Base-by-base conservation (phyloP, 2,329 filamentous ascomycete genomes). In the Corynespora cassiicola region DNA sequence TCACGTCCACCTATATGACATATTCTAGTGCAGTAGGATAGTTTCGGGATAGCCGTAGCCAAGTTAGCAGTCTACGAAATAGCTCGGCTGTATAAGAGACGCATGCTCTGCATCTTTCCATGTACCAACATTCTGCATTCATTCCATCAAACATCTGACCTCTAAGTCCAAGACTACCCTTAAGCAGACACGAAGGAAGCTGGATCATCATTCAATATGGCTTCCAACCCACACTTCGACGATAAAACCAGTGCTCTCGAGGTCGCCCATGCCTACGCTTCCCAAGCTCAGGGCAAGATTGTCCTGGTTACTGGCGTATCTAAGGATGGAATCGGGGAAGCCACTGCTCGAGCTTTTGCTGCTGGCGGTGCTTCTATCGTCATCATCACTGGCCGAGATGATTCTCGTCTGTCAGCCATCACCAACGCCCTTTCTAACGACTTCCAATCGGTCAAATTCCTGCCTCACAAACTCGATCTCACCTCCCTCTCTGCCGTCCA, bases 281-380 rank as follows among this genome's bases (percentile, higher is more conserved):
- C 35, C 17, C 31, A 45, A 14, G 38, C 42, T 31, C 41, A 34
- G 18, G 42, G 39, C 34, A 52, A 51, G 18, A 52, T 33, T 7
- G 29, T 74, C 22, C 58, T 74, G 12, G 63, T 70, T 24, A 54
- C 47, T 10, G 50, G 50, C 17, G 50, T 49, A 5, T 33, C 34
- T 2, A 5, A 15, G 3, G 37, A 25, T 15, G 31, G 32, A 2
- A 32, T 54, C 17, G 50, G 50, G 4, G 42, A 51, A 4, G 39
- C 42, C 9, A 43, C 34, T 9, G 37, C 39, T n/a, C 34, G 32
- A 9, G 33, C 47, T 16, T 35, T 54, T 21, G 47, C 50, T 5
- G 20, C 33, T 10, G 42, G 38, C 8, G 42, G 40, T 19, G 42
- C 50, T 14, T 36, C 42, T 11, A 28, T 23, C 1, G 25, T 54